Conservation (phyloP, 352 stramenopile species). For the Globisporangium paddicum region DNA sequence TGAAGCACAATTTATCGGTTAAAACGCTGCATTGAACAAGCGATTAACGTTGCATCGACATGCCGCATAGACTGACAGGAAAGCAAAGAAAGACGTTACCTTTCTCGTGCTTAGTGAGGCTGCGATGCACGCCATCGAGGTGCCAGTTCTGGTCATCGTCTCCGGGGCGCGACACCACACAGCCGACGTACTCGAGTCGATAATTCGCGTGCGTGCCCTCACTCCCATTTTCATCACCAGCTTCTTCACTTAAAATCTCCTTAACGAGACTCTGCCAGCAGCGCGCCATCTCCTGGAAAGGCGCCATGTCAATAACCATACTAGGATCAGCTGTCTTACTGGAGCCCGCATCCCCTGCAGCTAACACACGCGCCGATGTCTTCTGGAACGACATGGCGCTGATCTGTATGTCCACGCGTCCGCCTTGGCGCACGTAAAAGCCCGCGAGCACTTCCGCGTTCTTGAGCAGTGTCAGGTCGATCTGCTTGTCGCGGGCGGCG, state of each 20-base stretch:
- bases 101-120: constrained; percentile 40
- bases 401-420: constrained; percentile 71
- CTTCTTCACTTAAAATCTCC: constrained; percentile 13
- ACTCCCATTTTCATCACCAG: constrained; percentile 19
- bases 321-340: background rate
- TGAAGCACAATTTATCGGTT: too few relatives aligned
- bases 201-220: constrained; percentile 3
- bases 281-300: constrained; percentile 26
- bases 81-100: constrained; percentile 30
- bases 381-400: constrained; percentile 14
- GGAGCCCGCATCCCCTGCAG: background rate
- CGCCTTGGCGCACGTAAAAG: constrained; percentile 70
- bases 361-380: constrained; percentile 1
- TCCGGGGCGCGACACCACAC: constrained; percentile 54
- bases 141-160: constrained; percentile 77
- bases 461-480: constrained; percentile 30
- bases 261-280: constrained; percentile 23
- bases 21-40: too few relatives aligned
- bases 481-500: constrained; percentile 17
- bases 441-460: constrained; percentile 51
- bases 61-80: too few relatives aligned
- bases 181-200: constrained; percentile 71
- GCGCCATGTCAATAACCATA: constrained; percentile 19
- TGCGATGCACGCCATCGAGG: constrained; percentile 67
- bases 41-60: too few relatives aligned